A percentile compares a stretch with the other conserved stretches of the same genome.
phyloP scores from a whole-genome alignment of 345 rosid genomes.

The Bruguiera parviflora region DNA sequence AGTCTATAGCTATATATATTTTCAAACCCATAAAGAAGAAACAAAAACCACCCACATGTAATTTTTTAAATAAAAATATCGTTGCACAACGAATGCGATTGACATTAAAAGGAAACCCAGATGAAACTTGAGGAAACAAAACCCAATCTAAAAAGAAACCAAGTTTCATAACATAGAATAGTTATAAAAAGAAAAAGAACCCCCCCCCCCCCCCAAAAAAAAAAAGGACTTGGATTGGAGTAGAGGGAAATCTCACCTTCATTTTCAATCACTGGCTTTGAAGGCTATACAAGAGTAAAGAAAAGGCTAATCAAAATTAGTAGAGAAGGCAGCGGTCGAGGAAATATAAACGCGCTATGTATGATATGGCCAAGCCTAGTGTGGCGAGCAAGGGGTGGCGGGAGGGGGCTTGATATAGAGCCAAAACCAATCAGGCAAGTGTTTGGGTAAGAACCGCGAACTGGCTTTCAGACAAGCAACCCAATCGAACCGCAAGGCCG shows the following conservation, averaged over 20 bases:
- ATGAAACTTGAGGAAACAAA: not conserved
- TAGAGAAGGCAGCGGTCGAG: too few relatives aligned
- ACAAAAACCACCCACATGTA: too few relatives aligned
- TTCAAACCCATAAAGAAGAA: too few relatives aligned
- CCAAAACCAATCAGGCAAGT: not conserved
- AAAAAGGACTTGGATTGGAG: too few relatives aligned
- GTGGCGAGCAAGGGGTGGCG: not conserved
- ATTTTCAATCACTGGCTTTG: conserved; percentile 18
- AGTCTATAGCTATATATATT: too few relatives aligned
- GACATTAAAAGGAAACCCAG: too few relatives aligned
- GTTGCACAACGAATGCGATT: too few relatives aligned
- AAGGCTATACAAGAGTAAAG: not conserved
- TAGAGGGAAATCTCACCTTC: conserved; percentile 29
- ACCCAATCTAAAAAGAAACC: not conserved
- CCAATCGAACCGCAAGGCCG: not conserved
- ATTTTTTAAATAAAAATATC: too few relatives aligned
- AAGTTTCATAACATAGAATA: not conserved
- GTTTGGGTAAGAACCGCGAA: not conserved
- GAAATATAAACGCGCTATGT: too few relatives aligned
- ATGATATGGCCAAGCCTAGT: too few relatives aligned
- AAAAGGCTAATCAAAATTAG: not conserved
- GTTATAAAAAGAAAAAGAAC: too few relatives aligned
- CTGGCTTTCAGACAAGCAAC: not conserved
- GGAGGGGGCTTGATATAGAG: not conserved
- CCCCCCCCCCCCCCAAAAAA: not conserved